Evolutionary conservation across 768 basidiomycete species (phyloP), one percentile per base, ranked within the genome.

Genomic region (Hericium coralloides): DNA sequence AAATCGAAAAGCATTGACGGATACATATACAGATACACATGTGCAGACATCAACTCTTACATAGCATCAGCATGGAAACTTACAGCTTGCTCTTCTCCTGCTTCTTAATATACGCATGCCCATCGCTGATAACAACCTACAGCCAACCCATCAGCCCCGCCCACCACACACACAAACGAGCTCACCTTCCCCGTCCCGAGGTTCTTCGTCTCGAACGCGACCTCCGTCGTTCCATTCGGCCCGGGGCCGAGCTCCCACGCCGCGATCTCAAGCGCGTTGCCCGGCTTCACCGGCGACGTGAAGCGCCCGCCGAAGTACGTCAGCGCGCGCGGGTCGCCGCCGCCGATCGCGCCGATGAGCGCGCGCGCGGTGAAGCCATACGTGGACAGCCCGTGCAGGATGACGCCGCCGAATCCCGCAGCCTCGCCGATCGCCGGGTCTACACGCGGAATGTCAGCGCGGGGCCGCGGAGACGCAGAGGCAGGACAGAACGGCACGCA

Each of bases 351-450:
- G 57, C 78, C 77, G 59, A 95, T 74, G 55, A 94, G 70, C 1
- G 82, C 88, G 45, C 91, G 83, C 3, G 89, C 92, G 8, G 77
- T 87, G 66, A 92, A 92, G 12, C 92, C 92, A 66, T 80, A 93
- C 0, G 86, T 82, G 18, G 87, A 84, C 23, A 94, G 76, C 26
- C 92, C 92, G 65, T 95, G 92, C 2, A 94, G 78, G 64, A 95
- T 92, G 38, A 86, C 82, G 50, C 85, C 92, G 2, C 89, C 89
- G 64, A 95, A 93, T 12, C 90, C 89, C 17, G 83, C 76, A 8
- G 74, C 76, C 60, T 82, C 68, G n/a, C 90, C 92, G 39, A 89
- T 81, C 14, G 65, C 68, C 1, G 91, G 89, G 72, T 93, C 91
- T 87, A 39, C 38, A 25, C 14, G 39, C 43, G 43, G 14, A n/a